Conservation (phyloP, 163 green algal species). For the Scenedesmus sp. region DNA sequence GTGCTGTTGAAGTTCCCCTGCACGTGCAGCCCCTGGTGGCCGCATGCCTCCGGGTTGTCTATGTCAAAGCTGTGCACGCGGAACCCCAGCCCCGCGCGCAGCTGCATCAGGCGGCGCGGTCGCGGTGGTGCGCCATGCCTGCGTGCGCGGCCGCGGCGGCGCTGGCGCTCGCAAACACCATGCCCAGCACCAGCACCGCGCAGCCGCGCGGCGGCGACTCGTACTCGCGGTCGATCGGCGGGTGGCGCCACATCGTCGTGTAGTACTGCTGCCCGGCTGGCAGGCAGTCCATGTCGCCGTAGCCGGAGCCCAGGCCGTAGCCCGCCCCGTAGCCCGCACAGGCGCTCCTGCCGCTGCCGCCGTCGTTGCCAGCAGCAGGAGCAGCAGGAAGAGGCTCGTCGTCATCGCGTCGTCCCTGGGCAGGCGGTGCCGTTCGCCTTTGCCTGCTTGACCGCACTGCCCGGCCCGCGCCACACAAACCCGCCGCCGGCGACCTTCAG, state of each 20-base stretch:
- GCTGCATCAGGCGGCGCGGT: constrained; percentile 26
- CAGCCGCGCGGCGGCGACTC: background rate
- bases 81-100: constrained; percentile 23
- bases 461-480: background rate
- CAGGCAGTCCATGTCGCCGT: background rate
- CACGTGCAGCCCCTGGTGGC: constrained; percentile 7
- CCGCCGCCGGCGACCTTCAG: background rate
- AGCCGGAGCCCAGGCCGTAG: background rate
- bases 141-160: constrained; percentile 4
- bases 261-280: background rate
- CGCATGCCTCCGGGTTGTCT: background rate
- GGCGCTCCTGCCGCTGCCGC: background rate
- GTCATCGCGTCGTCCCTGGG: background rate
- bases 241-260: background rate
- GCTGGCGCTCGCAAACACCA: constrained; percentile 30
- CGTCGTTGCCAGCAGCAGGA: background rate
- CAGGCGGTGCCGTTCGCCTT: background rate
- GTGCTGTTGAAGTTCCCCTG: constrained; percentile 51
- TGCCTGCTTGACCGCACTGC: background rate
- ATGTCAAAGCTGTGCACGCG: constrained; percentile 26
- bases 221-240: constrained; percentile 26
- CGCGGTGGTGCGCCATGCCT: constrained; percentile 38
- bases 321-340: background rate
- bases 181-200: constrained; percentile 34
- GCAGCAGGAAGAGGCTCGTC: background rate